A percentile compares a stretch with the other conserved stretches of the same genome.
Conservation (phyloP, 306 rosid species). For the Fragaria iinumae region DNA sequence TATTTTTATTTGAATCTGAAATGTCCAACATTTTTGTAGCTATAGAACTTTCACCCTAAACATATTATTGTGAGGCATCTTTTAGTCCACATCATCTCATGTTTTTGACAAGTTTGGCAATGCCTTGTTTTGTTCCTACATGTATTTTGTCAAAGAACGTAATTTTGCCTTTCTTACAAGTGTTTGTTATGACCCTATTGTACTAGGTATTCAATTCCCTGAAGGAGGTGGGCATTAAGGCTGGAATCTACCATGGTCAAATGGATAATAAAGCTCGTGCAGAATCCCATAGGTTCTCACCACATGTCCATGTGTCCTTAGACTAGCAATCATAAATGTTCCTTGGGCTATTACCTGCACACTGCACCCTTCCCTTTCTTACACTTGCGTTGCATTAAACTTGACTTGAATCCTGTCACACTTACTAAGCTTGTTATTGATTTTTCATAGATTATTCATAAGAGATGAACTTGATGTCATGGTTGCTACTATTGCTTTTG, state of each 20-base stretch:
- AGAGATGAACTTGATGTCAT: slow-evolving; percentile 76
- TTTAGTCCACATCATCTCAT: slow-evolving; percentile 3
- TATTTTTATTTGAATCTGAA: not conserved
- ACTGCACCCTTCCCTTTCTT: slow-evolving; percentile 13
- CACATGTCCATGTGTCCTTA: slow-evolving; percentile 24
- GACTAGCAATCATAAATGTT: slow-evolving; percentile 24
- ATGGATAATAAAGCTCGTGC: slow-evolving; percentile 68
- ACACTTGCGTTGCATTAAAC: not conserved
- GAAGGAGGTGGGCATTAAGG: slow-evolving; percentile 57
- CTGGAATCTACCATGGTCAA: slow-evolving; percentile 81
- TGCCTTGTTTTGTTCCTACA: slow-evolving; percentile 12
- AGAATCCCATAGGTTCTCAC: slow-evolving; percentile 77
- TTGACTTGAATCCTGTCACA: slow-evolving; percentile 19
- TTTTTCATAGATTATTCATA: slow-evolving; percentile 63
- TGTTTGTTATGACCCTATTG: slow-evolving; percentile 24
- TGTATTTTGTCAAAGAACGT: slow-evolving; percentile 20
- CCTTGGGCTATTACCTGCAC: slow-evolving; percentile 18
- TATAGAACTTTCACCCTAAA: slow-evolving; percentile 1
- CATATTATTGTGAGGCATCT: not conserved
- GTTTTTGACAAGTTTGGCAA: slow-evolving; percentile 12
- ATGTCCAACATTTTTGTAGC: not conserved
- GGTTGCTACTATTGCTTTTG: slow-evolving; percentile 96
- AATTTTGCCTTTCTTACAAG: not conserved
- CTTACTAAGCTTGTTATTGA: slow-evolving; percentile 22
- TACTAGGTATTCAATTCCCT: slow-evolving; percentile 61